Base-by-base conservation (phyloP, 2,329 filamentous ascomycete species). In the Neurospora sp. region DNA sequence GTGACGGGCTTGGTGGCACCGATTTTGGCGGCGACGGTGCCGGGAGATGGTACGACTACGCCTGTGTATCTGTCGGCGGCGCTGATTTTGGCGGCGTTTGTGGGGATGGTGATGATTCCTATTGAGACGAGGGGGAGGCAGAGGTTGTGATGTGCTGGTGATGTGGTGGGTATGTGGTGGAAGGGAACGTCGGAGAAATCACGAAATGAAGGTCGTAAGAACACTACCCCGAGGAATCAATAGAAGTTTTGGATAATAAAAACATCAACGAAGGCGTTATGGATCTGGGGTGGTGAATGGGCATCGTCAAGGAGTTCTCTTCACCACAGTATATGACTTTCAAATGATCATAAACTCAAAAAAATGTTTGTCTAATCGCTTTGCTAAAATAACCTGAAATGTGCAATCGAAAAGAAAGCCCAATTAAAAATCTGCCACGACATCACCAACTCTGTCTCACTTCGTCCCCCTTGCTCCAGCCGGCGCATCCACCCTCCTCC, bases 1-100 rank as follows among this genome's bases (percentile, higher is more conserved):
- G 77, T 90, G 52, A 86, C 87, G 5, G 91, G 91, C 5, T 81
- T 93, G 11, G 82, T 89, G 75, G 91, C 91, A 0, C 91, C 91
- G 0, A 82, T 93, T 11, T 81, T 93, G 36, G 91, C 91, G 1
- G 87, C 87, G 0, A 88, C 82, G 19, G 79, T 87, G 42, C 86
- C 86, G 0, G 86, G 86, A 1, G 85, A 88, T 71, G 86, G 87
- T 9, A 83, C 85, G 15, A 86, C 83, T 62, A 80, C 82, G 40
- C 88, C 87, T 3, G 84, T 90, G 19, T 89, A 86, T 73, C 79
- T 89, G 71, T 85, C 85, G 39, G 87, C 84, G 0, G 80, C 80
- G 10, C 78, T 90, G 71, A 89, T 90, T 67, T 75, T 90, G 66
- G 81, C 84, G 3, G 86, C 88, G 0, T 89, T 89, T 77, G 80